Conservation (phyloP, 768 basidiomycete species). For the Agrocybe praecox region DNA sequence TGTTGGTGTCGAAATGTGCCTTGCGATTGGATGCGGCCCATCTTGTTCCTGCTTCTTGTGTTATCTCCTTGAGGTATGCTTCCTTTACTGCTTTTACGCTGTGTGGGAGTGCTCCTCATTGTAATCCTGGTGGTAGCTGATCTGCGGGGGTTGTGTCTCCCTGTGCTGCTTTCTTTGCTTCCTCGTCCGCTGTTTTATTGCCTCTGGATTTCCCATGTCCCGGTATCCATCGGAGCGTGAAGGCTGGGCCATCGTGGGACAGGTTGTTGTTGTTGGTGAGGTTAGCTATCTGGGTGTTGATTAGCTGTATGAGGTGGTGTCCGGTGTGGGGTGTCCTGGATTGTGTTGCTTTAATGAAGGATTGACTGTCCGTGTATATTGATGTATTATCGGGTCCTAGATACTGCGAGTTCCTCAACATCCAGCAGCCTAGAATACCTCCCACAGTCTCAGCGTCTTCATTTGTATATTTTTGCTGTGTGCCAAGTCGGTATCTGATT, state of each 20-base stretch:
- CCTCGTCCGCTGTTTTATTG: constrained; percentile 17
- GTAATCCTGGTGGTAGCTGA: constrained; percentile 8
- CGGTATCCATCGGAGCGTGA: constrained; percentile 22
- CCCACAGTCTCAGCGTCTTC: constrained; percentile 24
- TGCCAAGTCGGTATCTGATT: too few relatives aligned
- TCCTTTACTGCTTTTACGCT: constrained; percentile 20
- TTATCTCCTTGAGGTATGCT: constrained; percentile 4
- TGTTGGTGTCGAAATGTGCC: background rate
- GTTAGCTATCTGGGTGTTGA: background rate
- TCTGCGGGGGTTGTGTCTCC: constrained; percentile 4
- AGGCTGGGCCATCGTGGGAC: background rate
- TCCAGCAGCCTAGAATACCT: constrained; percentile 16
- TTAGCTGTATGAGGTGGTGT: constrained; percentile 6
- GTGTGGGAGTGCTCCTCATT: background rate
- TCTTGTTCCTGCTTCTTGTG: constrained; percentile 1
- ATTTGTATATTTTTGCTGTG: too few relatives aligned
- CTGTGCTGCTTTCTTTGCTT: constrained; percentile 27
- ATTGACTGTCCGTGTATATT: constrained; percentile 19
- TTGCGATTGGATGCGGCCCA: constrained; percentile 6
- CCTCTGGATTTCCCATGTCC: constrained; percentile 25
- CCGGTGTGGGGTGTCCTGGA: constrained; percentile 7
- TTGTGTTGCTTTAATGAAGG: constrained; percentile 6
- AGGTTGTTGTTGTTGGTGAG: constrained; percentile 6
- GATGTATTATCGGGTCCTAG: background rate
- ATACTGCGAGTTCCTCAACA: constrained; percentile 4